Base-by-base conservation (phyloP, 192 early-diverging fungal species). In the Coemansia sp. region DNA sequence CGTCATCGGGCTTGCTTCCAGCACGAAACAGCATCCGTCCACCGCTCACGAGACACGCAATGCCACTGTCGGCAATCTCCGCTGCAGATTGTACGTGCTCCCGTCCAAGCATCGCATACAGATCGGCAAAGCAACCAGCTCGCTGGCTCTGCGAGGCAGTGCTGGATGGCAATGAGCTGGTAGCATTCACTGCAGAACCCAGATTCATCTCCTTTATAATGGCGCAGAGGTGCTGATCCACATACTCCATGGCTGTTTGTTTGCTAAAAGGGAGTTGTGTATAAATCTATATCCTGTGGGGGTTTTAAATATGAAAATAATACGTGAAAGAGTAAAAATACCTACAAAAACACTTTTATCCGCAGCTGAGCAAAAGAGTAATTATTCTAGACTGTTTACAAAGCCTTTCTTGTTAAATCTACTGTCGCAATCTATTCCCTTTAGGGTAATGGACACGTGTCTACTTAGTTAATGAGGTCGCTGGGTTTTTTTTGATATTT, bases 21-120 rank as follows among this genome's bases (percentile, higher is more conserved):
- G 76, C 65, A 18, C 69, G 57, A 45, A 83, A 83, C 40, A 83
- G 66, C 42, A 42, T 38, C 61, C 80, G 80, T 9, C 41, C 50
- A 59, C 21, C 60, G 50, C 75, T 74, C 65, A 44, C 65, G n/a
- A 83, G 65, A 49, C 80, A 83, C 9, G 65, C 65, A 6, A 83
- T 66, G 15, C 80, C 80, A 16, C 66, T 63, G 64, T 83, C 80
- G 13, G 77, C 75, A 43, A 83, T 66, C 66, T 62, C 62, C 60
- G 74, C 61, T 9, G 75, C 75, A 5, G 58, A 15, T 32, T 68
- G 68, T 39, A 57, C 63, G 18, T 75, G 75, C 63, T 64, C 67
- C 18, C 67, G 72, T 2, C 80, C 80, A 4, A 83, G 69, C 38
- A 83, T 40, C 13, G 60, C 63, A 49, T 77, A 73, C 68, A 83